These are phyloP conservation scores for Metschnikowia drakensbergensis DNA, from an alignment of 805 yeast species.

Conservation along the genomic window DNA sequence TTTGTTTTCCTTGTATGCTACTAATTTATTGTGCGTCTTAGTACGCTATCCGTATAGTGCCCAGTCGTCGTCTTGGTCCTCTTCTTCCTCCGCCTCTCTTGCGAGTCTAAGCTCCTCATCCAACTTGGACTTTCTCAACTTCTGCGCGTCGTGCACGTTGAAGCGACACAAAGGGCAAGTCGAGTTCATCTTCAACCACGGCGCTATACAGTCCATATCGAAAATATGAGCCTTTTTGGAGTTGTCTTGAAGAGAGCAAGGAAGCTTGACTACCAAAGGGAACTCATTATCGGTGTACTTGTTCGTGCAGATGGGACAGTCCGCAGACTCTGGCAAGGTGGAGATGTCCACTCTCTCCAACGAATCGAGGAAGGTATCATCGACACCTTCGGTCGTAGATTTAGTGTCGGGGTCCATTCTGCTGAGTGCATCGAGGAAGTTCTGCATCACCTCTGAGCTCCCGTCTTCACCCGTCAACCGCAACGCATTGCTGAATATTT, in stretches of 20 bases:
- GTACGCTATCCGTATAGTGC: conserved; percentile 65
- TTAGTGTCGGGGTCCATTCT: conserved; percentile 7
- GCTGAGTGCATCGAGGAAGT: conserved; percentile 25
- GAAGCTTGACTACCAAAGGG: conserved; percentile 74
- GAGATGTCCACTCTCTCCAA: conserved; percentile 58
- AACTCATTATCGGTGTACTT: conserved; percentile 66
- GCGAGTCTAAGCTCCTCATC: conserved; percentile 33
- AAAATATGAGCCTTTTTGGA: conserved; percentile 55
- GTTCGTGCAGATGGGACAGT: conserved; percentile 83
- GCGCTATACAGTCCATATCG: conserved; percentile 86
- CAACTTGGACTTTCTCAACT: conserved; percentile 27
- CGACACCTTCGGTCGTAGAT: conserved; percentile 46
- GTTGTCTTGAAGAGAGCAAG: conserved; percentile 48
- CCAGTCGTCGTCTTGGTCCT: conserved; percentile 53
- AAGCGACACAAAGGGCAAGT: conserved; percentile 88
- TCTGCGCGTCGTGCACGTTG: conserved; percentile 49
- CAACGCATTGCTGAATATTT: conserved; percentile 31
- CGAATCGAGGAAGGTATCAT: conserved; percentile 67
- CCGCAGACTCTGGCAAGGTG: conserved; percentile 45
- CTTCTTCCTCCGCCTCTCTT: conserved; percentile 47
- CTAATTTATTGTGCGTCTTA: background rate
- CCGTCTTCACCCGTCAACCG: conserved; percentile 28
- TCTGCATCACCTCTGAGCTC: conserved; percentile 27
- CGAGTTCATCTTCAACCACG: conserved; percentile 73
- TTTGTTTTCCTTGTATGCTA: background rate